Percentiles rank a stretch among this genome's conserved stretches.
Evolutionary conservation across 805 yeast genomes (phyloP).

Genomic region (Saturnispora sekii): DNA sequence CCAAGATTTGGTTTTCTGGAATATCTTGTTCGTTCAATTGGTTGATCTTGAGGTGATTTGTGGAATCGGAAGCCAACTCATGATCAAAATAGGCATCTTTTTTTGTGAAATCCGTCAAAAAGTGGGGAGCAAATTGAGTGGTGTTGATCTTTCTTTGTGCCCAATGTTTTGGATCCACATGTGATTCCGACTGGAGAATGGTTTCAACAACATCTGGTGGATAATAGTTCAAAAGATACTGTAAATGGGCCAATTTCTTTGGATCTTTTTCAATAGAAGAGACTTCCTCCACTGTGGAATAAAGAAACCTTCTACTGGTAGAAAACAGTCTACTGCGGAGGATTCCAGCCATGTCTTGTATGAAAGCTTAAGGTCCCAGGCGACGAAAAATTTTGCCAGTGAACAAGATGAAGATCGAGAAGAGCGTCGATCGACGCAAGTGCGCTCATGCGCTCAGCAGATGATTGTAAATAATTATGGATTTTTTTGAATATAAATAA

Average conservation of each 20-base stretch:
- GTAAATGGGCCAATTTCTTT: constrained; percentile 34
- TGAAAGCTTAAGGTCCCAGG: background rate
- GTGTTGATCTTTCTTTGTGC: constrained; percentile 32
- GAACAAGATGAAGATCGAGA: no score
- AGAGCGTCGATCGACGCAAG: constrained; percentile 4
- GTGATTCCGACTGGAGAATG: constrained; percentile 70
- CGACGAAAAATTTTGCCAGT: background rate
- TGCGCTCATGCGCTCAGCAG: background rate
- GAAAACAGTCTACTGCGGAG: constrained; percentile 11
- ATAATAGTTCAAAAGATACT: constrained; percentile 62
- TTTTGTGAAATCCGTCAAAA: constrained; percentile 59
- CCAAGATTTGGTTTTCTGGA: constrained; percentile 17
- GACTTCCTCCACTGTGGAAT: constrained; percentile 1
- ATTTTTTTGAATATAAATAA: no score
- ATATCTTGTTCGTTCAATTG: constrained; percentile 21
- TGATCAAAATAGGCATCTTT: constrained; percentile 73
- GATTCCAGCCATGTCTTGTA: background rate
- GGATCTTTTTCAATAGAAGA: constrained; percentile 14
- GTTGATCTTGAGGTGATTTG: constrained; percentile 16
- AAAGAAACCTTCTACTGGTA: constrained; percentile 9
- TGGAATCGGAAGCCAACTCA: constrained; percentile 21
- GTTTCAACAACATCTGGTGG: constrained; percentile 74
- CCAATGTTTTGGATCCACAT: constrained; percentile 58
- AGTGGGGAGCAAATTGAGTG: constrained; percentile 58
- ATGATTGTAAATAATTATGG: background rate